Conservation (phyloP, 148 eudicot species). For the Rhododendron ovatum region DNA sequence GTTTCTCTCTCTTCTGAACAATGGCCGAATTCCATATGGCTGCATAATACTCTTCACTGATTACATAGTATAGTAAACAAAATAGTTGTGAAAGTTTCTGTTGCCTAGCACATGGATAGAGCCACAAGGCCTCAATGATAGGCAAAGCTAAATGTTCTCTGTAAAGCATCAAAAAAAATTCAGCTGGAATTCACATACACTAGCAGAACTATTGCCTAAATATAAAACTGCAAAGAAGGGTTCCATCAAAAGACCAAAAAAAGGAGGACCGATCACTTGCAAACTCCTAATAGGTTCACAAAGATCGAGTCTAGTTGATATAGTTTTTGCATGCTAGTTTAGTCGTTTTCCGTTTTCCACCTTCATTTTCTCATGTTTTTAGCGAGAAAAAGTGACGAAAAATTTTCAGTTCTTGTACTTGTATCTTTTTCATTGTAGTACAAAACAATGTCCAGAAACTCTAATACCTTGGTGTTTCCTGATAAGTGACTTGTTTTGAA, state of each 20-base stretch:
- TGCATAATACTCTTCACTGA: background rate
- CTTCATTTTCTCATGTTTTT: background rate
- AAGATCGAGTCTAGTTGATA: background rate
- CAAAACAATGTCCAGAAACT: background rate
- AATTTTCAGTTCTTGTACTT: background rate
- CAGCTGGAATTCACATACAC: background rate
- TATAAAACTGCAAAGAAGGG: background rate
- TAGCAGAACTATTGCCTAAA: background rate
- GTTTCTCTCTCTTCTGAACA: background rate
- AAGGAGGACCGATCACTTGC: background rate
- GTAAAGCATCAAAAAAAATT: background rate
- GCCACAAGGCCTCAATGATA: background rate
- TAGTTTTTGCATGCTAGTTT: background rate
- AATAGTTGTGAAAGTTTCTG: background rate
- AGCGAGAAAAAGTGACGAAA: background rate
- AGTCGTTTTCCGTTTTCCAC: background rate
- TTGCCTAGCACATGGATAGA: constrained; percentile 10
- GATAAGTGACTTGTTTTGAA: background rate
- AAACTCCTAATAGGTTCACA: background rate
- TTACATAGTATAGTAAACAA: background rate
- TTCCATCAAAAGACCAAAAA: background rate
- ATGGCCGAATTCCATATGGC: background rate
- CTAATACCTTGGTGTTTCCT: background rate
- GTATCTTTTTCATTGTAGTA: background rate
- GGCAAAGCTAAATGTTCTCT: background rate